Conservation (phyloP, 495 filamentous ascomycete genomes). For the Penicillium riverlandense region DNA sequence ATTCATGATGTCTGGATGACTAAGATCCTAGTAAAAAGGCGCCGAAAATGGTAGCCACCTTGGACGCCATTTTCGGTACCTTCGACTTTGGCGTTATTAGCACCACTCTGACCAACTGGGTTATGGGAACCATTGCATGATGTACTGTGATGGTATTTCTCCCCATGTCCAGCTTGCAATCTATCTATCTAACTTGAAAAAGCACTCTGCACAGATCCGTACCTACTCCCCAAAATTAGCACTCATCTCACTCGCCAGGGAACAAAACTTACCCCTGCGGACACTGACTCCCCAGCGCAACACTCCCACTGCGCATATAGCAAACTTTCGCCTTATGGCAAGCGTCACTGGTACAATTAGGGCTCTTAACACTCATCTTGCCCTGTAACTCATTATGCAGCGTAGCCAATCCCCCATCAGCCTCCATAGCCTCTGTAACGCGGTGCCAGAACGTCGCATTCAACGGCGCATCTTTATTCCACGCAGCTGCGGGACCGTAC, state of each 20-base stretch:
- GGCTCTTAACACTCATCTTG: conserved; percentile 41
- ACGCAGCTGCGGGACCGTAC: conserved; percentile 38
- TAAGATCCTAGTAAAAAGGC: no score
- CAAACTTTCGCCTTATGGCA: conserved; percentile 52
- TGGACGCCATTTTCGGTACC: no score
- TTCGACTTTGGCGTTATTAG: conserved; percentile 32
- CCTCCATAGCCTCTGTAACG: conserved; percentile 55
- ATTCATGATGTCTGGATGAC: no score
- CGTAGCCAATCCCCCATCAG: conserved; percentile 35
- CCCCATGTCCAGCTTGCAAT: no score
- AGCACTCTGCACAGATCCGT: conserved; percentile 26
- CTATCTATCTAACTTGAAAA: conserved; percentile 1
- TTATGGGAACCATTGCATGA: no score
- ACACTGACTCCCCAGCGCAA: conserved; percentile 42
- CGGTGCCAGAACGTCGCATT: conserved; percentile 53
- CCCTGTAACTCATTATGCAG: conserved; percentile 49
- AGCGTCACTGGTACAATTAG: conserved; percentile 41
- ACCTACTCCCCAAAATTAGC: conserved; percentile 9
- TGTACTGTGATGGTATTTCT: not conserved
- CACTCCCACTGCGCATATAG: conserved; percentile 52
- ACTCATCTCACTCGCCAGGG: not conserved
- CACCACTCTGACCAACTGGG: conserved; percentile 30
- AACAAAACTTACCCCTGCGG: conserved; percentile 37
- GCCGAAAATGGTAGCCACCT: no score
- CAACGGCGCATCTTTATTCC: conserved; percentile 42